phyloP scores from a whole-genome alignment of 768 basidiomycete species.

The Cantharellus anzutake region DNA sequence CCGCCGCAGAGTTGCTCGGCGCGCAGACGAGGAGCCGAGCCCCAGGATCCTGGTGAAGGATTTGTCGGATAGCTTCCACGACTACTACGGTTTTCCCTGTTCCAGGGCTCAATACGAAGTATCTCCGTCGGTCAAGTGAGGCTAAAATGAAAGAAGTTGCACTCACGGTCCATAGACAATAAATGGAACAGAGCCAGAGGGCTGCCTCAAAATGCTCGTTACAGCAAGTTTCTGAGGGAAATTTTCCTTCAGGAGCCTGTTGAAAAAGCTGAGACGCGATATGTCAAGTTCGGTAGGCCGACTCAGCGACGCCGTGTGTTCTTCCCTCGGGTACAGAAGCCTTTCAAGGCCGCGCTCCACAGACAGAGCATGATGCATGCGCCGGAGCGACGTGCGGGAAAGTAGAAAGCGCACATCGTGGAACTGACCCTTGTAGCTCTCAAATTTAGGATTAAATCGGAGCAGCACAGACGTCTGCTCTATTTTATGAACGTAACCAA shows the following conservation, averaged over 20 bases:
- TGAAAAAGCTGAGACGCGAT: slow-evolving; percentile 6
- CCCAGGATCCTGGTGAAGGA: slow-evolving; percentile 24
- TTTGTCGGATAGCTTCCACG: slow-evolving; percentile 41
- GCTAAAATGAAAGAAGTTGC: not conserved
- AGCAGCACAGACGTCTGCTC: slow-evolving; percentile 25
- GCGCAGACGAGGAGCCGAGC: slow-evolving; percentile 42
- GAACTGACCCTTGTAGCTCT: slow-evolving; percentile 18
- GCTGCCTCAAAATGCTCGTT: slow-evolving; percentile 1
- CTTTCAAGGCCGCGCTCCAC: slow-evolving; percentile 22
- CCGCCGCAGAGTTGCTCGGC: slow-evolving; percentile 49
- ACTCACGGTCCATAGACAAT: slow-evolving; percentile 8
- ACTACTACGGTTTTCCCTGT: slow-evolving; percentile 52
- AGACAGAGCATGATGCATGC: slow-evolving; percentile 35
- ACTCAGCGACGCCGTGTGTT: not conserved
- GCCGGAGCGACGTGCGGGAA: slow-evolving; percentile 32
- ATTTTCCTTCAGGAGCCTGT: slow-evolving; percentile 1
- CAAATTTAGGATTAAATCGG: slow-evolving; percentile 27
- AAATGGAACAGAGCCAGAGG: slow-evolving; percentile 3
- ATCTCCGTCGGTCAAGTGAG: not conserved
- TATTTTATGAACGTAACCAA: slow-evolving; percentile 31
- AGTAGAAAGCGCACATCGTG: slow-evolving; percentile 38
- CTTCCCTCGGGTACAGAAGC: slow-evolving; percentile 27
- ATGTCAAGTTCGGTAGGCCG: not conserved
- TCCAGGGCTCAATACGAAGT: slow-evolving; percentile 25
- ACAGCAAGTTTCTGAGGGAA: slow-evolving; percentile 3